Percentiles rank a stretch among this genome's conserved stretches.
Conservation (phyloP, 352 stramenopile genomes). For the Globisporangium yorkense region DNA sequence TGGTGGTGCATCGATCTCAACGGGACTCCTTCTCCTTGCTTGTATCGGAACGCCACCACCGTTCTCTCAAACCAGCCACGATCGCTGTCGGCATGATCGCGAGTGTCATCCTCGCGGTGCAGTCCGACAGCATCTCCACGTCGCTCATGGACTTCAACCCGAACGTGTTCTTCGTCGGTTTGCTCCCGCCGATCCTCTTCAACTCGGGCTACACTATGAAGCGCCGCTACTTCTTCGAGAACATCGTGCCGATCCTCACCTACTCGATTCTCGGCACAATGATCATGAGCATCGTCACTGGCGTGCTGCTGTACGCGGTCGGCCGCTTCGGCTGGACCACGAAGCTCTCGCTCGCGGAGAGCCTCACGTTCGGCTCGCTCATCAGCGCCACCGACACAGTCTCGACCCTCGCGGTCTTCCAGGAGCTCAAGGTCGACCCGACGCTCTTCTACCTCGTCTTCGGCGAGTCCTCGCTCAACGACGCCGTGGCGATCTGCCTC, state of each 20-base stretch:
- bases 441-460: constrained; percentile 95
- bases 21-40: not conserved
- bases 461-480: constrained; percentile 93
- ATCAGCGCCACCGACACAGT: constrained; percentile 94
- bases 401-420: constrained; percentile 89
- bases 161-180: constrained; percentile 90
- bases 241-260: constrained; percentile 86
- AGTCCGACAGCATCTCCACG: constrained; percentile 62
- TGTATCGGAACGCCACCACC: too few relatives aligned
- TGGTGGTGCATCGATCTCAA: not conserved
- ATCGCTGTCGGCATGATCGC: constrained; percentile 57
- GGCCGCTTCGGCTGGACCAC: constrained; percentile 60
- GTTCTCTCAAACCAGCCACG: constrained; percentile 20
- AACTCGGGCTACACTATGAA: constrained; percentile 93
- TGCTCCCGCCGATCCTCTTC: constrained; percentile 94
- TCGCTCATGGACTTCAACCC: constrained; percentile 87
- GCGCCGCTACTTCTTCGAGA: constrained; percentile 89
- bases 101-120: constrained; percentile 51
- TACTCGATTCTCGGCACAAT: constrained; percentile 89
- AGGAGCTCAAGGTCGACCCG: constrained; percentile 85
- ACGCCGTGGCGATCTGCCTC: constrained; percentile 91
- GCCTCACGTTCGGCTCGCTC: constrained; percentile 88
- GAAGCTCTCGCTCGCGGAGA: constrained; percentile 83
- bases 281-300: constrained; percentile 86
- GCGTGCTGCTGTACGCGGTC: constrained; percentile 63